These are phyloP conservation scores for Sugiyamaella xylanicola DNA, from an alignment of 1,139 yeast genomes.

Conservation along the genomic window DNA sequence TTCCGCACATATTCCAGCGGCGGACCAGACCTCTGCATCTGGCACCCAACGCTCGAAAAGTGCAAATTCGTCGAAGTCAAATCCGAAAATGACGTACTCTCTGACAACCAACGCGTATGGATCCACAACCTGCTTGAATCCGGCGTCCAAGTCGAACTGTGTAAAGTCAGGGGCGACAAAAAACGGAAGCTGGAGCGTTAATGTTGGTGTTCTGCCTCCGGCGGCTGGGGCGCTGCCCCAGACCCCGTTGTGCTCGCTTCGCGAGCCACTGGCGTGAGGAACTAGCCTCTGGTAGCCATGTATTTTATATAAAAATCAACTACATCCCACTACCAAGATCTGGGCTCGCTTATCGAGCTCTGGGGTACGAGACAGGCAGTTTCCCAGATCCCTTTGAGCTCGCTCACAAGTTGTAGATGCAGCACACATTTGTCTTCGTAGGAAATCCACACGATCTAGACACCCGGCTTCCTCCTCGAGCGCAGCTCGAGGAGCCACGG, in stretches of 20 bases:
- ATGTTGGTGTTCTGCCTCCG: conserved; percentile 6
- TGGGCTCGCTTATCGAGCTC: no score
- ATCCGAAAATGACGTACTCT: conserved; percentile 43
- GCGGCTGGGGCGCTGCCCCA: conserved; percentile 10
- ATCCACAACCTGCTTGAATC: conserved; percentile 38
- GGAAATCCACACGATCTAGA: no score
- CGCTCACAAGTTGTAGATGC: no score
- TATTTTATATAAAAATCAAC: no score
- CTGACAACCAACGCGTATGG: conserved; percentile 46
- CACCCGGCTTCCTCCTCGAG: no score
- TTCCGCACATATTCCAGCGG: conserved; percentile 41
- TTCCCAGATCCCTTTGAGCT: no score
- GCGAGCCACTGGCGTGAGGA: neutral
- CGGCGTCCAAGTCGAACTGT: conserved; percentile 42
- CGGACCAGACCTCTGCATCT: conserved; percentile 45
- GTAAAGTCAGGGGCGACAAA: conserved; percentile 34
- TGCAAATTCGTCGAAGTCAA: conserved; percentile 43
- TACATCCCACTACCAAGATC: no score
- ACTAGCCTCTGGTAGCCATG: neutral
- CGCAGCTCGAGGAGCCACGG: no score
- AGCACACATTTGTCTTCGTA: no score
- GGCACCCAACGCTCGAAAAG: conserved; percentile 32
- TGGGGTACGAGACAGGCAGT: no score
- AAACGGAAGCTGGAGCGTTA: conserved; percentile 7
- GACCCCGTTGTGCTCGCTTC: conserved; percentile 8